Evolutionary conservation across 2,329 filamentous ascomycete genomes (phyloP), one percentile per base, ranked within the genome.

Genomic region (Exophiala calicioides): DNA sequence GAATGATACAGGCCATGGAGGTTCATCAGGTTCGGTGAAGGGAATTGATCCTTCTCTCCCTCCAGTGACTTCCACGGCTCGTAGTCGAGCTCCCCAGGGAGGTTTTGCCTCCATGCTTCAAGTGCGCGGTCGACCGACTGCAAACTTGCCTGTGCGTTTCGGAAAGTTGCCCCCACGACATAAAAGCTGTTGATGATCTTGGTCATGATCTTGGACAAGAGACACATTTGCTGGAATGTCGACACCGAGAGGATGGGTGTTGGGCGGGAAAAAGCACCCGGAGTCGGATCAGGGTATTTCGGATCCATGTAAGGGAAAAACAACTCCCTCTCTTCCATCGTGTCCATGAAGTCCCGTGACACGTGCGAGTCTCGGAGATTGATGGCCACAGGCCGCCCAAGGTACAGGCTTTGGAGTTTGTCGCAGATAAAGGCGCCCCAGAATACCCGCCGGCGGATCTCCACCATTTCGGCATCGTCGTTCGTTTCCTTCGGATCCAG

Each of bases 1-100:
- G 69, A 66, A 48, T 73, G 61, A 50, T 71, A 74, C 56, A 65
- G 60, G 13, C 58, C 58, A 41, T 63, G 59, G 12, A 67, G 43
- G 15, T 62, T 59, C 42, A 68, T 61, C n/a, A 63, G 48, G 46
- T 66, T 67, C 9, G 42, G 42, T 10, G 42, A 23, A 21, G 42
- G 32, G 8, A 13, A 44, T 10, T 63, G 62, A 4, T 58, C 55
- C 12, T 51, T 38, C 21, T 45, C 32, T 20, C 23, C 30, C 21
- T 44, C 34, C 29, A 34, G 8, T 10, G 23, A 15, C 15, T n/a
- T n/a, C n/a, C 23, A 24, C 19, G 60, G 61, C 47, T 62, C 58
- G 39, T 58, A 50, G 12, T 50, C 39, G 6, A 56, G 45, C 8
- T 57, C 45, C 19, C 41, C n/a, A 2, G 64, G 63, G 6, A 65